phyloP scores from a whole-genome alignment of 331 rosid genomes.

The Prunus yedoensis region DNA sequence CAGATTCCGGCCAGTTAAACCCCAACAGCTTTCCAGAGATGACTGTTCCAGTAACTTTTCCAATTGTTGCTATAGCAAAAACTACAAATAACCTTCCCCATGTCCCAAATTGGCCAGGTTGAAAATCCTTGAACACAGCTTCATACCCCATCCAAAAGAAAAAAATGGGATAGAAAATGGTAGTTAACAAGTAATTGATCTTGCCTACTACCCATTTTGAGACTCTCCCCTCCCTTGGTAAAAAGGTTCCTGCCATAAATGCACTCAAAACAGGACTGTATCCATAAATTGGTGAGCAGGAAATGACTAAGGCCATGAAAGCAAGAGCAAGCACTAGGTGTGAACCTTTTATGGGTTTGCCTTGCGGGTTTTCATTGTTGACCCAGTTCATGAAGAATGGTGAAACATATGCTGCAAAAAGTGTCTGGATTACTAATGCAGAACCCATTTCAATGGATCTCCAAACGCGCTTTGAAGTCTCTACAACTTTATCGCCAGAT shows the following conservation, averaged over 20 bases:
- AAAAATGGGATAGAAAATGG: constrained; percentile 77
- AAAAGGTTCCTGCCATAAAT: constrained; percentile 73
- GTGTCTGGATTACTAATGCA: constrained; percentile 43
- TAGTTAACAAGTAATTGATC: constrained; percentile 64
- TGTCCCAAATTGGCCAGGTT: constrained; percentile 29
- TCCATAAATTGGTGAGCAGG: constrained; percentile 49
- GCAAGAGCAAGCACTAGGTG: constrained; percentile 77
- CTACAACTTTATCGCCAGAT: neutral
- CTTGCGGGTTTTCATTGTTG: constrained; percentile 90
- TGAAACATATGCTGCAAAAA: constrained; percentile 56
- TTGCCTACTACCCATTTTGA: constrained; percentile 80
- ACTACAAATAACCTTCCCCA: constrained; percentile 57
- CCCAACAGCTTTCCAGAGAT: constrained; percentile 67
- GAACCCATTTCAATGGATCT: constrained; percentile 24
- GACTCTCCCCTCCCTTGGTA: constrained; percentile 83
- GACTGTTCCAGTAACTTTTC: constrained; percentile 74
- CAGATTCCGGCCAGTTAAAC: constrained; percentile 77
- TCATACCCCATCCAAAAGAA: constrained; percentile 93
- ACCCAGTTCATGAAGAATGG: constrained; percentile 81
- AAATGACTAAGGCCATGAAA: constrained; percentile 62
- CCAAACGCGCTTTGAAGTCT: neutral
- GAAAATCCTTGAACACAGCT: constrained; percentile 46
- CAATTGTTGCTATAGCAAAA: constrained; percentile 35
- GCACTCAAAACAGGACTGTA: constrained; percentile 82
- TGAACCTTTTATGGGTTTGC: constrained; percentile 82